Base-by-base conservation (phyloP, 345 rosid genomes). In the Salix suchowensis region DNA sequence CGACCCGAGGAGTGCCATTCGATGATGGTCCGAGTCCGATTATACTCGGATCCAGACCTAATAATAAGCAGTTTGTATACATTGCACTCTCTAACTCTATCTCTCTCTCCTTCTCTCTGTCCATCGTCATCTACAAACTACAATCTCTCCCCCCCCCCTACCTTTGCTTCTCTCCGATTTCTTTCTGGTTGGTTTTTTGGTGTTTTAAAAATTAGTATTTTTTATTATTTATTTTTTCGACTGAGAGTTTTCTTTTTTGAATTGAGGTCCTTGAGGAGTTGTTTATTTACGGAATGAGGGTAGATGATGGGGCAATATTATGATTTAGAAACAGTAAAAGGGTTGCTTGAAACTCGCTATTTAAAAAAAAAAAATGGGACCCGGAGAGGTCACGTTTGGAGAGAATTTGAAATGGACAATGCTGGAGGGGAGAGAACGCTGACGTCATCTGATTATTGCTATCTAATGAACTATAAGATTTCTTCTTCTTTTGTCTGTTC, bases 51-150 rank as follows among this genome's bases (percentile, higher is more conserved):
- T 96, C 99, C 89, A 96, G 82, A 65, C 99, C 99, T 80, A 96
- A 89, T 55, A 96, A 86, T 84, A 91, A 84, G 52, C 98, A 96
- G 85, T 96, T 96, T 18, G 99, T 96, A 88, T 96, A 96, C 99
- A 96, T 92, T 92, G 99, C 97, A 78, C 98, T 94, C 90, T 96
- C 99, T 24, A 96, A 95, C 91, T 92, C 98, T 30, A 91, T 84
- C 87, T 96, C 99, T 84, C 99, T 92, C 84, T 96, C 99, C 93
- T 94, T 96, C 84, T 96, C 99, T 87, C 97, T 88, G 82, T 94
- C 99, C 97, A 96, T 96, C 88, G 92, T 91, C 97, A 96, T 96
- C 89, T 84, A 89, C 50, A 44, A 13, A 12, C 76, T 7, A 32
- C 97, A 86, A 84, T 90, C 98, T 88, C 91, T 87, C 84, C 87